Conservation (phyloP, 2,329 filamentous ascomycete species). For the Diatrype stigma region DNA sequence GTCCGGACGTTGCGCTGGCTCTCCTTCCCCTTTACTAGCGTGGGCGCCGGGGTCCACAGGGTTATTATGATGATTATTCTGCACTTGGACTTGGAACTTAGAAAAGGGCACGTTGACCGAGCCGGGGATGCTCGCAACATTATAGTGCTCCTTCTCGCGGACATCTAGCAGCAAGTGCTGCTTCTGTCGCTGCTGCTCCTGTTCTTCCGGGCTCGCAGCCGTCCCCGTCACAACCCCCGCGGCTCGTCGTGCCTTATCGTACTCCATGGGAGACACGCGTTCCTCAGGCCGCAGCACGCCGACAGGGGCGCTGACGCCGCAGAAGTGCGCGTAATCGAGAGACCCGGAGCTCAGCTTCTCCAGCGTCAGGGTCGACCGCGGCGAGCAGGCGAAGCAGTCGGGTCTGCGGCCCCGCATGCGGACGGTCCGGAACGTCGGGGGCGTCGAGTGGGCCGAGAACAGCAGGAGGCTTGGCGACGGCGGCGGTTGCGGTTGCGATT, state of each 20-base stretch:
- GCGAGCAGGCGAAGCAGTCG: conserved; percentile 74
- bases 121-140: conserved; percentile 70
- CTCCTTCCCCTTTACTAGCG: not conserved
- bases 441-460: conserved; percentile 41
- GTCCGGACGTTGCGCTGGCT: conserved; percentile 18
- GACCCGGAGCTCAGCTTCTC: conserved; percentile 60
- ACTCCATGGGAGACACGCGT: conserved; percentile 62
- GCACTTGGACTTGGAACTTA: conserved; percentile 36
- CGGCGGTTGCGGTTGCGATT: conserved; percentile 19
- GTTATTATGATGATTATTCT: too few relatives aligned
- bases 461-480: conserved; percentile 36
- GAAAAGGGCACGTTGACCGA: conserved; percentile 74
- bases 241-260: conserved; percentile 32
- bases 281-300: conserved; percentile 58
- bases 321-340: conserved; percentile 83
- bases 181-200: not conserved
- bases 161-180: conserved; percentile 71
- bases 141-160: conserved; percentile 78
- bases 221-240: not conserved
- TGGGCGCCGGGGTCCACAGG: too few relatives aligned
- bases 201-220: not conserved
- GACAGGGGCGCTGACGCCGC: conserved; percentile 58
- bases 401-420: conserved; percentile 64
- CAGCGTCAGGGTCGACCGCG: conserved; percentile 56
- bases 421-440: conserved; percentile 63